Conservation (phyloP, 2,329 filamentous ascomycete genomes). For the Aspergillus sp. region DNA sequence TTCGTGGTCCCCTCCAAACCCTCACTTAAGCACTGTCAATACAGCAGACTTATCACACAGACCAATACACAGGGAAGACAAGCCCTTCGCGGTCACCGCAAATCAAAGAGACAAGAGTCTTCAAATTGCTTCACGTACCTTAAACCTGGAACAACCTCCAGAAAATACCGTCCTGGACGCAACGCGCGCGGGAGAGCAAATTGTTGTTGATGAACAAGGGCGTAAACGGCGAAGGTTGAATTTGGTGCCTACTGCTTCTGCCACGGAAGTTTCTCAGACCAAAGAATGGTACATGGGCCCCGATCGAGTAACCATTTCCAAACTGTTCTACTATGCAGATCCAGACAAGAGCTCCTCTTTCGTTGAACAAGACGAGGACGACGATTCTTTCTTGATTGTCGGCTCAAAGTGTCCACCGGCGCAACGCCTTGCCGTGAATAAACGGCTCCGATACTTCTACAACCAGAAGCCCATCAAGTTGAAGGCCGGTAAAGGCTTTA, state of each 20-base stretch:
- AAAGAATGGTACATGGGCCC: constrained; percentile 39
- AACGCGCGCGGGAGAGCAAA: constrained; percentile 21
- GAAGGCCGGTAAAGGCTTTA: constrained; percentile 15
- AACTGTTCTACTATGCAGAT: constrained; percentile 44
- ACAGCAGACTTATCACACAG: too few relatives aligned
- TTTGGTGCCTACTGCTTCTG: constrained; percentile 7
- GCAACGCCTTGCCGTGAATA: constrained; percentile 31
- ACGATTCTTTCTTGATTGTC: constrained; percentile 26
- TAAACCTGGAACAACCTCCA: background rate
- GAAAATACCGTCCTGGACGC: background rate
- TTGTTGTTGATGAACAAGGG: constrained; percentile 23
- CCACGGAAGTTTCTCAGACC: background rate
- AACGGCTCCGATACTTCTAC: constrained; percentile 26
- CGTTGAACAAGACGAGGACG: constrained; percentile 18
- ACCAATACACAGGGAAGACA: too few relatives aligned
- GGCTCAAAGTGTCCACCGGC: constrained; percentile 22
- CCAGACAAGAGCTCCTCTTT: background rate
- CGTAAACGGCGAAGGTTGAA: constrained; percentile 32
- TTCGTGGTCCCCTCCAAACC: background rate
- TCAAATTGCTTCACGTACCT: background rate
- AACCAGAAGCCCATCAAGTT: constrained; percentile 24
- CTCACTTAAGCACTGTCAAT: background rate
- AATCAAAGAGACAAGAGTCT: too few relatives aligned
- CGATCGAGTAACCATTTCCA: constrained; percentile 35
- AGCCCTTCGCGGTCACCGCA: too few relatives aligned